Evolutionary conservation across 768 basidiomycete species (phyloP), one percentile per base, ranked within the genome.

Genomic region (Tulasnella sp.): DNA sequence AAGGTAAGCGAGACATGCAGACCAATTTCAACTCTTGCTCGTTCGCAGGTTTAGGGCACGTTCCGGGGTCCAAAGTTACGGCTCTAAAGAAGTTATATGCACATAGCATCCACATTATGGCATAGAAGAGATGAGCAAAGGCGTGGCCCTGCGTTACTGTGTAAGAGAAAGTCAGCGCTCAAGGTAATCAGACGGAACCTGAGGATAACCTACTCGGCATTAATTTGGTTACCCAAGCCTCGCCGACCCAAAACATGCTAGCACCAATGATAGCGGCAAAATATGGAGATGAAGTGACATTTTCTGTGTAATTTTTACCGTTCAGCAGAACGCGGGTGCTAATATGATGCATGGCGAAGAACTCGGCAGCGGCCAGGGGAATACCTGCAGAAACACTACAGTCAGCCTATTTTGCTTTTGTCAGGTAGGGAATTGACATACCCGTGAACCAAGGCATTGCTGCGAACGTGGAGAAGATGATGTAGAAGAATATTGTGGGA

Each of bases 291-390:
- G 91, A 89, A 39, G 90, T 91, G 67, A 99, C 90, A 67, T 89
- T 91, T 79, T 95, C 94, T 13, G 92, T 93, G 81, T 94, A 93
- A 3, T 89, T 91, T 42, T 89, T 87, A 82, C 92, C 91, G 84
- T 94, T 94, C 69, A 97, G 87, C 6, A 98, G 86, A 7, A 95
- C 93, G 20, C 93, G 92, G 9, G 92, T 93, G 75, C 95, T 93
- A 83, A 93, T 89, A 82, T 98, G 93, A 82, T 98, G 97, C 93
- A 97, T 93, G 70, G 89, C 93, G 81, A 94, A 97, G 85, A 95
- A 94, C 82, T 95, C 91, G 0, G 92, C 94, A 82, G 91, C 86
- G 0, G 93, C 92, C 71, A 98, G 88, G 40, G 96, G 87, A 32
- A 95, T 84, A 20, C 92, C 94, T 72, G 11, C 39, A 16, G 16